Evolutionary conservation across 2,329 filamentous ascomycete species (phyloP), one percentile per base, ranked within the genome.

Genomic region (Verticillium nubilum): DNA sequence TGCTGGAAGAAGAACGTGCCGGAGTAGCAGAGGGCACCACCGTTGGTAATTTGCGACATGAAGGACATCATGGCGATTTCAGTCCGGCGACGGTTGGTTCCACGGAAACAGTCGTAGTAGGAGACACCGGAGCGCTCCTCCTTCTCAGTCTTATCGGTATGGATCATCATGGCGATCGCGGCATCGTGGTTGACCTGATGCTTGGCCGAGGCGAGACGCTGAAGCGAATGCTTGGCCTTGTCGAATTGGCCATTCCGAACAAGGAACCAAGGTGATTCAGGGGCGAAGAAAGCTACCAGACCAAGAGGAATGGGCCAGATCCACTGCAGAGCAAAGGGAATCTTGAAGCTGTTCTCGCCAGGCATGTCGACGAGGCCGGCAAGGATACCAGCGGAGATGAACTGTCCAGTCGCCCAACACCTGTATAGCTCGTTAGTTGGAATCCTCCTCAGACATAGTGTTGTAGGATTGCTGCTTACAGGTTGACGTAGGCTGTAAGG

Each of bases 1-100:
- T 78, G 76, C 52, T 76, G 71, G 69, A 78, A 79, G 68, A 80
- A 80, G 70, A 78, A 80, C 27, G 74, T 74, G 12, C 74, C 73
- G 10, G 67, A 73, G 62, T 78, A 78, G 65, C 73, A 74, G 27
- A 77, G 68, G 15, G 73, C 71, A 42, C 72, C 72, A 15, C 78
- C 74, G 59, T 74, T 70, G 5, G 73, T 73, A 63, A 77, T 76
- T 61, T 80, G 78, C 1, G 71, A 74, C 37, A 76, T 60, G 65
- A 77, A 76, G 17, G 70, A 60, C 69, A 76, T 70, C 64, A 73
- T 74, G 26, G 73, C 74, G 58, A 81, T 76, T 65, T 80, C 75
- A 4, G 78, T 79, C 52, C 78, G 75, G 47, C 76, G 74, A 2
- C 74, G 70, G 65, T 83, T 76, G 17, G 73, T 74, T 27, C 80